Evolutionary conservation across 768 basidiomycete species (phyloP).

Genomic region (Rhodocollybia butyracea): DNA sequence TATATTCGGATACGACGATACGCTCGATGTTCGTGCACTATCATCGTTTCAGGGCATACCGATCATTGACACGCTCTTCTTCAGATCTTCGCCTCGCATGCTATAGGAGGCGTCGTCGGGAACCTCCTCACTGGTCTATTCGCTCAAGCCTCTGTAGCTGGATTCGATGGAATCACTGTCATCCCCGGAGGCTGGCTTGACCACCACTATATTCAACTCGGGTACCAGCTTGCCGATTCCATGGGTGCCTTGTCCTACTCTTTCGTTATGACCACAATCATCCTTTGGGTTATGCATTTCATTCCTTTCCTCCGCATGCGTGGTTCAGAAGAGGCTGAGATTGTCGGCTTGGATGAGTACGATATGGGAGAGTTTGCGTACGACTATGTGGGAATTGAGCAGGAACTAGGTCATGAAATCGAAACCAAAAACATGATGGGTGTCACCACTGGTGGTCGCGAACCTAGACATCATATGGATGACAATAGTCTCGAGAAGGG

Average conservation of each 20-base stretch:
- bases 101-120: constrained; percentile 74
- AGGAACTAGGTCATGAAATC: constrained; percentile 41
- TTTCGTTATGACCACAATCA: constrained; percentile 63
- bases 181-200: constrained; percentile 89
- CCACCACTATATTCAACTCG: constrained; percentile 78
- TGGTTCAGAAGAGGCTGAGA: constrained; percentile 53
- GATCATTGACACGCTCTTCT: neutral
- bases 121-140: constrained; percentile 88
- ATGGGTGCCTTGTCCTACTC: constrained; percentile 63
- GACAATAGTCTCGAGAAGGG: constrained; percentile 6
- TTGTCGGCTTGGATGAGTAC: constrained; percentile 84
- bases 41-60: neutral
- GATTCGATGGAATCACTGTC: constrained; percentile 65
- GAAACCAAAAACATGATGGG: constrained; percentile 12
- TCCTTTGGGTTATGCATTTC: constrained; percentile 86
- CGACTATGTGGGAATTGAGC: constrained; percentile 79
- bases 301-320: constrained; percentile 80
- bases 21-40: constrained; percentile 60
- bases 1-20: constrained; percentile 69
- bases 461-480: neutral
- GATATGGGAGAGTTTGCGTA: constrained; percentile 91
- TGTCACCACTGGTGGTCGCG: constrained; percentile 27
- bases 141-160: constrained; percentile 76
- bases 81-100: constrained; percentile 88
- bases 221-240: constrained; percentile 80